These are phyloP conservation scores for Byssothecium circinans DNA, from an alignment of 2,329 filamentous ascomycete species.

Conservation along the genomic window DNA sequence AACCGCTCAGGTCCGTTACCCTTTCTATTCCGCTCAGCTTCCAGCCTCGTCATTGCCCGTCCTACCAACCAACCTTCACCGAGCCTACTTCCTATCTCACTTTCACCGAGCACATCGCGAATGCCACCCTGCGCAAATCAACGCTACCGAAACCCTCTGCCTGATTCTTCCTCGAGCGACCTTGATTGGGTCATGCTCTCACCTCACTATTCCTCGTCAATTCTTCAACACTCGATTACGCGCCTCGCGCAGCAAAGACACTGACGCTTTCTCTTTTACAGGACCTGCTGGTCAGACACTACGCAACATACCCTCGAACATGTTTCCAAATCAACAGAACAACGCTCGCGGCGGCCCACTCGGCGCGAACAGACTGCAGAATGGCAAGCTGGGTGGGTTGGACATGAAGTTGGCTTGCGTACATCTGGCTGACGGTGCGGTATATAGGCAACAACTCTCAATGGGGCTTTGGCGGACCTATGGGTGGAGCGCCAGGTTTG, in stretches of 20 bases:
- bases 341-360: constrained; percentile 52
- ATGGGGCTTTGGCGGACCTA: constrained; percentile 60
- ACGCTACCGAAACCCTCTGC: too few relatives aligned
- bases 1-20: constrained; percentile 53
- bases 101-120: constrained; percentile 8
- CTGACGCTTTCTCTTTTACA: constrained; percentile 25
- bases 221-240: neutral
- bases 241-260: neutral
- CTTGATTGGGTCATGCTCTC: neutral
- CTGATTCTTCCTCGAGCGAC: too few relatives aligned
- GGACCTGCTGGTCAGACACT: constrained; percentile 55
- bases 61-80: constrained; percentile 16
- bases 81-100: constrained; percentile 13
- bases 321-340: constrained; percentile 57
- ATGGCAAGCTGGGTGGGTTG: constrained; percentile 56
- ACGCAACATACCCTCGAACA: constrained; percentile 55
- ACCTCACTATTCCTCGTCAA: too few relatives aligned
- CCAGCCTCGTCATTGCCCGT: constrained; percentile 13
- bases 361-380: constrained; percentile 54
- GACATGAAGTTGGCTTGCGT: neutral
- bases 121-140: constrained; percentile 2
- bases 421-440: constrained; percentile 20
- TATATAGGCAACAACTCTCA: constrained; percentile 55
- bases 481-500: constrained; percentile 56
- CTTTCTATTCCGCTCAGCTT: constrained; percentile 28